These are phyloP conservation scores for Balansia obtecta DNA, from an alignment of 2,329 filamentous ascomycete genomes.

Conservation along the genomic window DNA sequence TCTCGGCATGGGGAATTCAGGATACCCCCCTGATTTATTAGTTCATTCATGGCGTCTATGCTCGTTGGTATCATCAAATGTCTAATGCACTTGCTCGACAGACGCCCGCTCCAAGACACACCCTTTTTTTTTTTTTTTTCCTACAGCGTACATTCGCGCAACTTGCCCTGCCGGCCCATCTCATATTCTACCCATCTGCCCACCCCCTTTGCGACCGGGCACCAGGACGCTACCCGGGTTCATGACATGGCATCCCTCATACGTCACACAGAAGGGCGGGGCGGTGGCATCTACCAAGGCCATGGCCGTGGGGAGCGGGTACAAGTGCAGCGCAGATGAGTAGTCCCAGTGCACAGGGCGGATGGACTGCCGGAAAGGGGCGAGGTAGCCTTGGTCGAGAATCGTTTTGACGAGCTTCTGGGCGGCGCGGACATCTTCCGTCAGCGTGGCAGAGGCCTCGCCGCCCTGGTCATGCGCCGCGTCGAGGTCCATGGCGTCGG, in stretches of 20 bases:
- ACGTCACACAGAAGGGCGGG: conserved; percentile 75
- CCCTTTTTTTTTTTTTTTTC: no score
- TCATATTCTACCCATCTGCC: conserved; percentile 85
- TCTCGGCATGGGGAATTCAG: not conserved
- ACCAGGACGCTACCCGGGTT: conserved; percentile 76
- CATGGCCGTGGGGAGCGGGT: conserved; percentile 76
- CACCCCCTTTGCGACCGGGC: conserved; percentile 51
- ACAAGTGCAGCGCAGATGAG: conserved; percentile 62
- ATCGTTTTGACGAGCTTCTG: conserved; percentile 81
- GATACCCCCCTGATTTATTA: not conserved
- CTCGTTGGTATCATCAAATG: not conserved
- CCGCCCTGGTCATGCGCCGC: conserved; percentile 20
- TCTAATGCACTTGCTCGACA: not conserved
- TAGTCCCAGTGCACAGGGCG: conserved; percentile 89
- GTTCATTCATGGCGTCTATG: not conserved
- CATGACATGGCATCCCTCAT: conserved; percentile 92
- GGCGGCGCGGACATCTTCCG: conserved; percentile 45
- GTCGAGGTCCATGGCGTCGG: conserved; percentile 32
- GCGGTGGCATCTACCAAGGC: conserved; percentile 73
- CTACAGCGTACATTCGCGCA: conserved; percentile 51
- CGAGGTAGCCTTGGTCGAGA: conserved; percentile 79
- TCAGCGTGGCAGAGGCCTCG: conserved; percentile 6
- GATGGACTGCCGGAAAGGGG: conserved; percentile 69
- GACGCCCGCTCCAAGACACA: not conserved
- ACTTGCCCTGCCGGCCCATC: conserved; percentile 46